Evolutionary conservation across 306 rosid species (phyloP), one percentile per base, ranked within the genome.

Genomic region (Cicer bijugum): DNA sequence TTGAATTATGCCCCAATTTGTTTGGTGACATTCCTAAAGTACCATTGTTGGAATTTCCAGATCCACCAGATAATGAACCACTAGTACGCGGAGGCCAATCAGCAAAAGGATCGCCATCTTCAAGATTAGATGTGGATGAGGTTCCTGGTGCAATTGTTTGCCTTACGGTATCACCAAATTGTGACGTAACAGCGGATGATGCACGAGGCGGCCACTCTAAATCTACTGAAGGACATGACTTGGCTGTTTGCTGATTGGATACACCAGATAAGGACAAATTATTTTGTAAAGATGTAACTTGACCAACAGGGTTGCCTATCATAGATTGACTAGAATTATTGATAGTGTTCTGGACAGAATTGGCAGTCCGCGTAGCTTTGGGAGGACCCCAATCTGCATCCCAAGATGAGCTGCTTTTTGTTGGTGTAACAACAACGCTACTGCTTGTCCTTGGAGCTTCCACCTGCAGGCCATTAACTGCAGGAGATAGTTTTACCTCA

Each of bases 311-410:
- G 50, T 50, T 83, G 58, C 82, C 72, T 19, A 52, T 76, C 77
- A 72, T 63, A 64, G 86, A 55, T 71, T 71, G 77, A 71, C 65
- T 69, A 64, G 92, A 58, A 43, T 69, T 74, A 75, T 62, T 77
- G 46, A 70, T 8, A 82, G 89, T 78, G 58, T 67, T 85, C 55
- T 69, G 84, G 74, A 81, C 71, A 60, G 90, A 63, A 43, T 82
- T 37, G 69, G 86, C 12, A 37, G 80, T 51, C 53, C 78, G 83
- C 69, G 86, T 82, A 62, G 76, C 47, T 62, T 71, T 23, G 6
- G 86, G 82, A 75, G 86, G 82, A 75, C 86, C 97, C 99, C 99
- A 95, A 82, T 95, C 99, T 80, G 90, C 96, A 77, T 95, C 99
- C 99, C 99, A 95, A 11, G 89, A 77, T 16, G 90, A 48, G 82